Conservation (phyloP, 768 basidiomycete species). For the Russula abietina region DNA sequence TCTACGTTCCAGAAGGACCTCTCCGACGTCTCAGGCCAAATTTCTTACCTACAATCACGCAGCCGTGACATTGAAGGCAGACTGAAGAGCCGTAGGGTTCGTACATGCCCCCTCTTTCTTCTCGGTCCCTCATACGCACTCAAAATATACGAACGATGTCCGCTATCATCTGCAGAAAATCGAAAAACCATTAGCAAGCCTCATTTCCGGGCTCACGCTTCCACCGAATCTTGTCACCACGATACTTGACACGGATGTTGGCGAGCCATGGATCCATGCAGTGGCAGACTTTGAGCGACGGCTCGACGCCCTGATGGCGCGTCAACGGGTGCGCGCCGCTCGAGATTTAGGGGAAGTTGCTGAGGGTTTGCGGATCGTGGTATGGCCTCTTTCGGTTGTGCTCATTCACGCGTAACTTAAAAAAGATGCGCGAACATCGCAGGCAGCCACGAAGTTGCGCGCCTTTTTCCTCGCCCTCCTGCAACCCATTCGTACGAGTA, state of each 20-base stretch:
- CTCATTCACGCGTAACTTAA: neutral
- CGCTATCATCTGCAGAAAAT: constrained; percentile 54
- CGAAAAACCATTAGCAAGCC: constrained; percentile 76
- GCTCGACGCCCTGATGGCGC: constrained; percentile 59
- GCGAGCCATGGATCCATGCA: constrained; percentile 81
- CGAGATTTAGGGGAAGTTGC: constrained; percentile 75
- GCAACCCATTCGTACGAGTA: constrained; percentile 72
- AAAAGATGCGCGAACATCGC: neutral
- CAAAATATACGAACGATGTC: constrained; percentile 1
- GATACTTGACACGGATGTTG: constrained; percentile 80
- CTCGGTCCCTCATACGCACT: neutral
- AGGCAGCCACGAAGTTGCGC: constrained; percentile 89
- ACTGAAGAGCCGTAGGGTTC: constrained; percentile 77
- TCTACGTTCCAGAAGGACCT: constrained; percentile 95
- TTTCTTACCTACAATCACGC: constrained; percentile 85
- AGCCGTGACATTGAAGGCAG: constrained; percentile 87
- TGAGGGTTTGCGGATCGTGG: constrained; percentile 85
- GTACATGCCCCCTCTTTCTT: constrained; percentile 28
- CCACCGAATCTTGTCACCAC: constrained; percentile 70
- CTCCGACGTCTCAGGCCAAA: constrained; percentile 91
- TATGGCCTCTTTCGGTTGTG: constrained; percentile 35
- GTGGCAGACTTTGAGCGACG: constrained; percentile 77
- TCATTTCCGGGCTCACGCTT: constrained; percentile 75
- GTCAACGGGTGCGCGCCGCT: constrained; percentile 81
- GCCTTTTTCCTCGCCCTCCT: constrained; percentile 79